A percentile compares a stretch with the other conserved stretches of the same genome.
phyloP scores from a whole-genome alignment of 2,329 filamentous ascomycete species.

The Talaromyces rugulosus region DNA sequence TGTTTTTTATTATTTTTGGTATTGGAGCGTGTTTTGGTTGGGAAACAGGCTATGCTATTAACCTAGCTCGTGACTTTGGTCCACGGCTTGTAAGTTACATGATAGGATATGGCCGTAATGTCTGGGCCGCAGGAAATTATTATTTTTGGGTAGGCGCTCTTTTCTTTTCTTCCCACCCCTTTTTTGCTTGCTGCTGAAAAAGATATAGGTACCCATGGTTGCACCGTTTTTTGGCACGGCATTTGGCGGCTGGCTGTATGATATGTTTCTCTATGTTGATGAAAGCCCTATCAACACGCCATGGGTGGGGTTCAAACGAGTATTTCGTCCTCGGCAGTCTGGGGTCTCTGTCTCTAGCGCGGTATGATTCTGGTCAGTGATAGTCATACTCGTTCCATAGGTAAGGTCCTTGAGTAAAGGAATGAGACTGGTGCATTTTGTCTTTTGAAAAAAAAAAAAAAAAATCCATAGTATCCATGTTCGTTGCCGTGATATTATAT shows the following conservation, averaged over 20 bases:
- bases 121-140: conserved; percentile 64
- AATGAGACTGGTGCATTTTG: too few relatives aligned
- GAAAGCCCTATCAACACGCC: conserved; percentile 67
- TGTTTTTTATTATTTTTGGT: conserved; percentile 71
- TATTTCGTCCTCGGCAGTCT: not conserved
- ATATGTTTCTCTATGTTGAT: conserved; percentile 65
- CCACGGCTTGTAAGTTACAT: conserved; percentile 63
- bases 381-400: not conserved
- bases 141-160: conserved; percentile 62
- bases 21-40: conserved; percentile 70
- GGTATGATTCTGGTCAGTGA: not conserved
- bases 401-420: too few relatives aligned
- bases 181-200: not conserved
- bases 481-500: not conserved
- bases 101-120: conserved; percentile 63
- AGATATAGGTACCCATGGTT: conserved; percentile 62
- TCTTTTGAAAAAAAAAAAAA: not conserved
- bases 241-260: conserved; percentile 64
- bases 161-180: not conserved
- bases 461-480: not conserved
- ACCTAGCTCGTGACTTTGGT: conserved; percentile 68
- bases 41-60: conserved; percentile 74
- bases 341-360: not conserved
- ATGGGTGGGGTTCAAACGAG: conserved; percentile 55
- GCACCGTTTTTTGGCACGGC: conserved; percentile 62